Evolutionary conservation across 2,329 filamentous ascomycete genomes (phyloP).

Genomic region (Penicillium concentricum): DNA sequence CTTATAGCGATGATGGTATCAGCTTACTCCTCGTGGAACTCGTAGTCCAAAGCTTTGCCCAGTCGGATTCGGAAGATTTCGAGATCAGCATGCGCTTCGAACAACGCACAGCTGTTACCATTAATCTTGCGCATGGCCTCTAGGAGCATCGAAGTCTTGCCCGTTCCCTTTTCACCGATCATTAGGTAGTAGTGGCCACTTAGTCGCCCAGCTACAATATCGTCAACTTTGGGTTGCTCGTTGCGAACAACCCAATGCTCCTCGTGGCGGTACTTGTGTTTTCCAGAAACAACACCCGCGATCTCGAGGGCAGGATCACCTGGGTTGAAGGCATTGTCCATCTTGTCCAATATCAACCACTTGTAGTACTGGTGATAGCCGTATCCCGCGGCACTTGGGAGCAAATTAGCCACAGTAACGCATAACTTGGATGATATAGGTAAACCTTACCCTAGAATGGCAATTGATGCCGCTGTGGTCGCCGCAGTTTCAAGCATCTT

Average conservation of each 20-base stretch:
- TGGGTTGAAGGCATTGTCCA: conserved; percentile 85
- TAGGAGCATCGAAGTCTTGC: conserved; percentile 94
- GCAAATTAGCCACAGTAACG: conserved; percentile 15
- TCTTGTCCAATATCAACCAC: conserved; percentile 83
- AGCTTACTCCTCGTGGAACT: conserved; percentile 90
- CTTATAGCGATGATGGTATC: background rate
- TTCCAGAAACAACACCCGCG: conserved; percentile 55
- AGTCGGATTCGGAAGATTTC: conserved; percentile 93
- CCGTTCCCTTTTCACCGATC: conserved; percentile 92
- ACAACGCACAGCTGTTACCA: conserved; percentile 87
- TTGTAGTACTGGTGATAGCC: conserved; percentile 85
- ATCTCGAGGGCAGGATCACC: conserved; percentile 87
- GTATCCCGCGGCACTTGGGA: conserved; percentile 61
- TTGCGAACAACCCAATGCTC: conserved; percentile 79
- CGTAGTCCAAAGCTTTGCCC: conserved; percentile 91
- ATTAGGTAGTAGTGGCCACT: conserved; percentile 86
- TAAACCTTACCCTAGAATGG: conserved; percentile 60
- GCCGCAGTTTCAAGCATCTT: conserved; percentile 74
- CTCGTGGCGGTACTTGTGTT: conserved; percentile 40
- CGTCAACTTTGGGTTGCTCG: conserved; percentile 78
- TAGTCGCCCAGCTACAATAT: conserved; percentile 72
- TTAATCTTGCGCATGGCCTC: conserved; percentile 93
- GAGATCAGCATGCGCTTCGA: conserved; percentile 90
- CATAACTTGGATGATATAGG: background rate
- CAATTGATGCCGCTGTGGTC: conserved; percentile 72